A percentile compares a stretch with the other conserved stretches of the same genome.
phyloP scores from a whole-genome alignment of 176 grass and related monocot genomes.

The Microstegium vimineum region DNA sequence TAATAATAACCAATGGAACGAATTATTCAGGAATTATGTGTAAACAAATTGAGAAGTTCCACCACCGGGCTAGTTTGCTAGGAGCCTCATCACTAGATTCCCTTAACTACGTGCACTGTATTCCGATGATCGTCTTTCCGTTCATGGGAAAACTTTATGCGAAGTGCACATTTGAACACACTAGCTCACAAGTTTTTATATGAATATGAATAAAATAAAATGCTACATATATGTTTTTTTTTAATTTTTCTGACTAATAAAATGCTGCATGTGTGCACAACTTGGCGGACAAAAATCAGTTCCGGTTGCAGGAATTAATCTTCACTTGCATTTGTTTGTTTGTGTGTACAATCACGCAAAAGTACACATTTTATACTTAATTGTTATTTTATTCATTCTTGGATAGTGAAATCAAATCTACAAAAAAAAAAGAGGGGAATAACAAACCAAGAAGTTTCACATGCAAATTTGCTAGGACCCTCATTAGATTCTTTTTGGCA shows the following conservation, averaged over 20 bases:
- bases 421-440: too few relatives aligned
- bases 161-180: not conserved
- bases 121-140: not conserved
- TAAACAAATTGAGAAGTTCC: not conserved
- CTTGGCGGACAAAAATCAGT: not conserved
- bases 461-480: not conserved
- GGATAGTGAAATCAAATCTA: too few relatives aligned
- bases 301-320: not conserved
- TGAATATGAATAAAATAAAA: too few relatives aligned
- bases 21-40: not conserved
- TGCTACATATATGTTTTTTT: too few relatives aligned
- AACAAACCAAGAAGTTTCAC: not conserved
- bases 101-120: not conserved
- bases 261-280: not conserved
- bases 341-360: not conserved
- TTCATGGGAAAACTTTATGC: not conserved
- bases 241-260: too few relatives aligned
- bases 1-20: too few relatives aligned
- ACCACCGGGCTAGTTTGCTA: not conserved
- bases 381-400: not conserved
- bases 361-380: not conserved
- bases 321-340: not conserved
- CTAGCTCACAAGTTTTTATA: too few relatives aligned
- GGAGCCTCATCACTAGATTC: not conserved
- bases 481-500: not conserved